Evolutionary conservation across 495 filamentous ascomycete species (phyloP).

Genomic region (Parathielavia appendiculata): DNA sequence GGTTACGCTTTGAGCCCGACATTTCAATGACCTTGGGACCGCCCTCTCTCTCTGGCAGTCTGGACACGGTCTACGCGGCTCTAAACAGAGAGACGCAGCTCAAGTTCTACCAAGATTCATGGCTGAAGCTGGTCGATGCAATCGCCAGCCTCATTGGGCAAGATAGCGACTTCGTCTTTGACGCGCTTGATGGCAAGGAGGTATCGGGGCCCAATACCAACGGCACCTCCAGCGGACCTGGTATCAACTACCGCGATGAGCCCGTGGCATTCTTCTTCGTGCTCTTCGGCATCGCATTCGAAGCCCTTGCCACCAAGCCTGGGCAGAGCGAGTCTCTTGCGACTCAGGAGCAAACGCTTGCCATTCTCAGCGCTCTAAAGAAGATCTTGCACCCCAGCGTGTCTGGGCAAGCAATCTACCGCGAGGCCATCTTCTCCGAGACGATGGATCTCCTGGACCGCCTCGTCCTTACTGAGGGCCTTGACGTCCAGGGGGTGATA

Average conservation of each 20-base stretch:
- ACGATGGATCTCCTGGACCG: slow-evolving; percentile 93
- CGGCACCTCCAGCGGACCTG: slow-evolving; percentile 50
- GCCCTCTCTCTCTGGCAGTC: slow-evolving; percentile 64
- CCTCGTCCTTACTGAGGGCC: slow-evolving; percentile 83
- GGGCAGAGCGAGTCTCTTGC: slow-evolving; percentile 62
- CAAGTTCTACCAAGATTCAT: slow-evolving; percentile 95
- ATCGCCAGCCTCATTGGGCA: slow-evolving; percentile 97
- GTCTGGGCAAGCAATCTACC: slow-evolving; percentile 91
- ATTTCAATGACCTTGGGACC: slow-evolving; percentile 83
- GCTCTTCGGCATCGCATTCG: slow-evolving; percentile 91
- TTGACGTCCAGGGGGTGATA: slow-evolving; percentile 85
- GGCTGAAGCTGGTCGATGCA: slow-evolving; percentile 93
- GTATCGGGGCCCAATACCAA: slow-evolving; percentile 46
- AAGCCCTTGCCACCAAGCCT: slow-evolving; percentile 80
- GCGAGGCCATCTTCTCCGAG: slow-evolving; percentile 92
- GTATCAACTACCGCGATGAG: slow-evolving; percentile 97
- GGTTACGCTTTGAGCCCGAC: slow-evolving; percentile 91
- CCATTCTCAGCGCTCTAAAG: slow-evolving; percentile 85
- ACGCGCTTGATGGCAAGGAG: slow-evolving; percentile 86
- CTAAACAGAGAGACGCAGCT: slow-evolving; percentile 90
- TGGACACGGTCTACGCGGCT: slow-evolving; percentile 89
- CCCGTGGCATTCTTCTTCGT: slow-evolving; percentile 99
- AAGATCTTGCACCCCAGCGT: slow-evolving; percentile 94
- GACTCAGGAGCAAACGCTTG: slow-evolving; percentile 74
- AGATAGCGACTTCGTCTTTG: slow-evolving; percentile 95